phyloP scores from a whole-genome alignment of 305 asterid genomes.

The Rubia balearica region DNA sequence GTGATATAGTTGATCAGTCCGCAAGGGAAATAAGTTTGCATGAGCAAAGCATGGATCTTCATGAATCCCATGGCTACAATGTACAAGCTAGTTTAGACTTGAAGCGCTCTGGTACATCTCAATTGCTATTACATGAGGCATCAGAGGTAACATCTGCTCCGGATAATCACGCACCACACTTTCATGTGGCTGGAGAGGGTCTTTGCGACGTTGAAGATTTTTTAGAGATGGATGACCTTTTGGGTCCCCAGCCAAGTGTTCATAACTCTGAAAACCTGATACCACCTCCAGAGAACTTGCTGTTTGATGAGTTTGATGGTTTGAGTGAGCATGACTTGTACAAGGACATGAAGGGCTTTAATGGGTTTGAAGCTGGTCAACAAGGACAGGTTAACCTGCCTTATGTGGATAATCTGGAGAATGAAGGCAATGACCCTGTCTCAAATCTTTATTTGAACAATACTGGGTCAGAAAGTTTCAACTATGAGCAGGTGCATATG shows the following conservation, averaged over 20 bases:
- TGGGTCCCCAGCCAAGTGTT: constrained; percentile 30
- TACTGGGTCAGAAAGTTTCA: constrained; percentile 21
- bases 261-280: constrained; percentile 19
- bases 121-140: constrained; percentile 31
- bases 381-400: constrained; percentile 27
- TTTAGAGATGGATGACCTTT: constrained; percentile 71
- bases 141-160: constrained; percentile 42
- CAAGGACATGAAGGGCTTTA: constrained; percentile 37
- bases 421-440: constrained; percentile 20
- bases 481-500: constrained; percentile 29
- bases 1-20: constrained; percentile 30
- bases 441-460: constrained; percentile 26
- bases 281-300: constrained; percentile 29
- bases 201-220: constrained; percentile 44
- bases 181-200: constrained; percentile 32
- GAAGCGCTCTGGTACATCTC: constrained; percentile 38
- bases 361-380: constrained; percentile 35
- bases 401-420: constrained; percentile 22
- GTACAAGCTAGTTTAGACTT: constrained; percentile 30
- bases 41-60: constrained; percentile 17
- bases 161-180: constrained; percentile 15
- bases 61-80: constrained; percentile 24
- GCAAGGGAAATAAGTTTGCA: constrained; percentile 26
- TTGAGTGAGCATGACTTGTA: constrained; percentile 48
- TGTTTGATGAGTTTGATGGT: constrained; percentile 47